A percentile compares a stretch with the other conserved stretches of the same genome.
These are phyloP conservation scores for Chrysoporthe austroafricana DNA, from an alignment of 2,329 filamentous ascomycete genomes.

Conservation along the genomic window DNA sequence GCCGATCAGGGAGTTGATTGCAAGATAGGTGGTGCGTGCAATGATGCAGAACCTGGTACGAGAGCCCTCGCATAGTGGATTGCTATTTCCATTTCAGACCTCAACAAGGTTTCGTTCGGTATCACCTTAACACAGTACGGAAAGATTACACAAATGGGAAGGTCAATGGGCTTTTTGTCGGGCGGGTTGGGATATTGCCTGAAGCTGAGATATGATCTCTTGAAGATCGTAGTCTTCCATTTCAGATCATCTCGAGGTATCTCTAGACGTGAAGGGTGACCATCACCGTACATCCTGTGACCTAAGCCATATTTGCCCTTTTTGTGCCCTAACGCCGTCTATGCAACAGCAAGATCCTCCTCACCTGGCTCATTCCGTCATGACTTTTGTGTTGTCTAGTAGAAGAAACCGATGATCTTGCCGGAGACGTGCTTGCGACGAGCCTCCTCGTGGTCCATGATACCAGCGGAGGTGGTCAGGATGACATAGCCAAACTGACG, in stretches of 20 bases:
- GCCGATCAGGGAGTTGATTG: not conserved
- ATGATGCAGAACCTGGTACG: not conserved
- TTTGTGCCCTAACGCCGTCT: constrained; percentile 32
- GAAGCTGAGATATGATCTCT: not conserved
- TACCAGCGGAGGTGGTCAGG: constrained; percentile 97
- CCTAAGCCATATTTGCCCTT: constrained; percentile 18
- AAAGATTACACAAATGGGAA: not conserved
- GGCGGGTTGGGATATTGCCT: not conserved
- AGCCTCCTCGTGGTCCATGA: constrained; percentile 99
- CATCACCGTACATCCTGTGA: constrained; percentile 15
- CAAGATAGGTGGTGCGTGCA: not conserved
- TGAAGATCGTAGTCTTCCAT: constrained; percentile 24
- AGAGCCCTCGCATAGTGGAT: not conserved
- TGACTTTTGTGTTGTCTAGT: constrained; percentile 59
- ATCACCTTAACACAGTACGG: not conserved
- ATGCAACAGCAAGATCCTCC: constrained; percentile 32
- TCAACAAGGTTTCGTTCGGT: not conserved
- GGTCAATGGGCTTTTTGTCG: not conserved
- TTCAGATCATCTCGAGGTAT: constrained; percentile 21
- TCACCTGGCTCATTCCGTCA: constrained; percentile 9
- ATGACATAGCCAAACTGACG: constrained; percentile 99
- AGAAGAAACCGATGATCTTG: constrained; percentile 99
- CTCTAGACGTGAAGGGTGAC: constrained; percentile 17
- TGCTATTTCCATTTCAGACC: not conserved
- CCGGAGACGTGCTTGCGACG: constrained; percentile 98